Base-by-base conservation (phyloP, 1,284 basidiomycete genomes). In the Mrakiaceae sp. region DNA sequence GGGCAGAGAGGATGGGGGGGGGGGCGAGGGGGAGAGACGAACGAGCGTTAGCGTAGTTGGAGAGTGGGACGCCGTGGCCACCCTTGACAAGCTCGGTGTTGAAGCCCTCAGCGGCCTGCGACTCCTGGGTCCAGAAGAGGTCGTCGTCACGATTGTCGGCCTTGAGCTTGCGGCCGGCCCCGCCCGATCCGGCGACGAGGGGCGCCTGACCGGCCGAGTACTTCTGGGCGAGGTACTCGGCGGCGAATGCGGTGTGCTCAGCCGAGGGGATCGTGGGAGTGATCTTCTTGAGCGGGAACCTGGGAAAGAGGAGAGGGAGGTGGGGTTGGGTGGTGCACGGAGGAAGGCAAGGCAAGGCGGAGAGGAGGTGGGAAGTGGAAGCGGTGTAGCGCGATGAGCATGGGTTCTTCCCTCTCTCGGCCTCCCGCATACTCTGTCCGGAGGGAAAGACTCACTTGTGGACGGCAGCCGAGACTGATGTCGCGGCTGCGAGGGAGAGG, bases 231-330 rank as follows among this genome's bases (percentile, higher is more conserved):
- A 66, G 55, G 58, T 63, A 63, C 47, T 50, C 65, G 40, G 42
- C 54, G n/a, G 55, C 49, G 51, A 58, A 44, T 6, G 49, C 61
- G 39, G 63, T 48, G 5, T 60, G 47, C 54, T 55, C 50, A 44
- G 57, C 50, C 43, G 53, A 52, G 44, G 9, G 16, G 27, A 16
- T 51, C 51, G 12, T 63, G 57, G 39, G 16, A n/a, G 12, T 44
- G 9, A 63, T 60, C 57, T 66, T 66, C 58, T 65, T 65, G 64
- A 65, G 64, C 8, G 64, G 64, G 58, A 65, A 55, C n/a, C 64
- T 65, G 59, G 27, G 10, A 10, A 43, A 57, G 51, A 44, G 43
- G n/a, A 10, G 43, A 53, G 46, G 16, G 39, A 43, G 55, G 10
- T 10, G 12, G 44, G 53, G 53, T 16, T 10, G 53, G 16, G 56